Conservation (phyloP, 306 rosid species). For the Purshia tridentata region DNA sequence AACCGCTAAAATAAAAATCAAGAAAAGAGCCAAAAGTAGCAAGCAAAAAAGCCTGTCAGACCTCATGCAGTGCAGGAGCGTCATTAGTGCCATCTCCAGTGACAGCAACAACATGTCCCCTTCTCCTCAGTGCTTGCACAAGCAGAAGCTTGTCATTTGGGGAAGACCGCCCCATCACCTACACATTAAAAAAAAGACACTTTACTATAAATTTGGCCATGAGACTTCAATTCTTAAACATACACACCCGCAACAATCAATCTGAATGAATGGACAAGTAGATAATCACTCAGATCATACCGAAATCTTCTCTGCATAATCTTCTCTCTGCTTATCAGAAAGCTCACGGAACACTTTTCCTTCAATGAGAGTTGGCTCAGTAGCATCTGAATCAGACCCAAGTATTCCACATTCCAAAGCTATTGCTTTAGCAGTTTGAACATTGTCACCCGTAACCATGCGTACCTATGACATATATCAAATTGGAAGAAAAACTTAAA, state of each 20-base stretch:
- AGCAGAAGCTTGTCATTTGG: constrained; percentile 90
- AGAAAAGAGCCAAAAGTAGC: background rate
- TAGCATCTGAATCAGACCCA: constrained; percentile 46
- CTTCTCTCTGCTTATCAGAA: constrained; percentile 49
- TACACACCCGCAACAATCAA: constrained; percentile 7
- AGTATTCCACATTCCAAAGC: constrained; percentile 94
- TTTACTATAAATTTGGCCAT: constrained; percentile 8
- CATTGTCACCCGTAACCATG: constrained; percentile 94
- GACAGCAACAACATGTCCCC: constrained; percentile 79
- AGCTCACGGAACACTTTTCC: constrained; percentile 73
- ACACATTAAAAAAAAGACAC: constrained; percentile 4
- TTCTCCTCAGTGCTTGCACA: constrained; percentile 85
- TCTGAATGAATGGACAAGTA: background rate
- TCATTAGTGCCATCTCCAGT: constrained; percentile 96
- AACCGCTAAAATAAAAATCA: background rate
- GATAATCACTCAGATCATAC: constrained; percentile 34
- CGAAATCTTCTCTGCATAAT: constrained; percentile 57
- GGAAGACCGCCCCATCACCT: constrained; percentile 97
- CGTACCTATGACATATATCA: constrained; percentile 48
- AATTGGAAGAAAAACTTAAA: constrained; percentile 4
- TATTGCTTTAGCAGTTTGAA: constrained; percentile 90
- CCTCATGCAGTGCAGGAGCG: constrained; percentile 96
- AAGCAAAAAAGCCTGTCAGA: constrained; percentile 16
- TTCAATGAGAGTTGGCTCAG: constrained; percentile 69
- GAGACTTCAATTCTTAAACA: background rate